Base-by-base conservation (phyloP, 148 eudicot genomes). In the Polygonum maritimum region DNA sequence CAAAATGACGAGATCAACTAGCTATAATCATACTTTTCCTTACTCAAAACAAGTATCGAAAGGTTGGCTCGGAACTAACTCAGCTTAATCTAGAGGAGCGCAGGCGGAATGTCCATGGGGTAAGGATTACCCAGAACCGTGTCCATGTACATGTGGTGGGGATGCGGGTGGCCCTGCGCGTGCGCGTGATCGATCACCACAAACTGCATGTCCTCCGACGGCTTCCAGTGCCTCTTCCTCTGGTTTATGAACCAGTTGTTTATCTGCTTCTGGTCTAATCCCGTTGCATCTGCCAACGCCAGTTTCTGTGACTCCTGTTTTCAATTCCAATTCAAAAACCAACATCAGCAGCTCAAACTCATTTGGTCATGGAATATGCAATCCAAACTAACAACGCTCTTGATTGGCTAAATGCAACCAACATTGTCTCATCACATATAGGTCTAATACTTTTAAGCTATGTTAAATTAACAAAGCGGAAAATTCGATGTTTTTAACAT, bases 191-290 rank as follows among this genome's bases (percentile, higher is more conserved):
- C 96, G 89, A 91, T 89, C 8, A 86, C 89, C 69, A 89, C 87
- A 69, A 87, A 86, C 75, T 92, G 97, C 97, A 92, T 92, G 76
- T 95, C 98, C 31, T 95, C 98, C 0, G 97, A 88, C 4, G 98
- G 98, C 82, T 95, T 95, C 98, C 98, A 95, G 74, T 95, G 97
- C 48, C 98, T 74, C 76, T 95, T 95, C 83, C 98, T 89, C 51
- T 95, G 98, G 85, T 95, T 95, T 45, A 95, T 95, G 79, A 95
- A 95, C 98, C 98, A 95, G 80, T 95, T 95, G 85, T 95, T 95
- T 78, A 95, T 95, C 79, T 95, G 98, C 84, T 95, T 95, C 63
- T 89, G 97, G 63, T 95, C 98, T 72, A 95, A 78, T 7, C 98
- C 98, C 0, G 98, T 95, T 2, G 94, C 82, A 47, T 95, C 94